A percentile compares a stretch with the other conserved stretches of the same genome.
phyloP scores from a whole-genome alignment of 352 stramenopile species.

The Halophytophthora polymorphica region DNA sequence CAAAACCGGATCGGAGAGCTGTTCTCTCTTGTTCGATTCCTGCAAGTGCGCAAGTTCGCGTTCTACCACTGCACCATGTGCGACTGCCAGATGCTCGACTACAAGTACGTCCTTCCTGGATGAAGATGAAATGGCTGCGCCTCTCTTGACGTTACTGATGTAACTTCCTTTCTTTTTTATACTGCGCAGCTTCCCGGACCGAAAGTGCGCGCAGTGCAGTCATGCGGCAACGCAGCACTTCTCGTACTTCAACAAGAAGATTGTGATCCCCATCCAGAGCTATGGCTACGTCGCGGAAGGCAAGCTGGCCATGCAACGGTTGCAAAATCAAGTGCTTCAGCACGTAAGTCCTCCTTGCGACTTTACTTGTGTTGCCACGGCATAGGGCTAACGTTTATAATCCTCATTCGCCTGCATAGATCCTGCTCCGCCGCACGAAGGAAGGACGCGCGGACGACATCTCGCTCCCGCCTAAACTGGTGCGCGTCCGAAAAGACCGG shows the following conservation, averaged over 20 bases:
- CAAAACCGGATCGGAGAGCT: conserved; percentile 94
- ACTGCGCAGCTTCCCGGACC: conserved; percentile 51
- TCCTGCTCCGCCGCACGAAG: conserved; percentile 97
- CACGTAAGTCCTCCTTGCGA: conserved; percentile 67
- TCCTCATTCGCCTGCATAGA: conserved; percentile 39
- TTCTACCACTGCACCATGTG: conserved; percentile 97
- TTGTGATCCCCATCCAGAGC: conserved; percentile 98
- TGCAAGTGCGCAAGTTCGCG: conserved; percentile 96
- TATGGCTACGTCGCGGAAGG: conserved; percentile 93
- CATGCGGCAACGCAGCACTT: conserved; percentile 96
- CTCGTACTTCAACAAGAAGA: conserved; percentile 98
- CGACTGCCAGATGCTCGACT: conserved; percentile 96
- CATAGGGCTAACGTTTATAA: not conserved
- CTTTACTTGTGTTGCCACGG: not conserved
- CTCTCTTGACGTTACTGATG: conserved; percentile 16
- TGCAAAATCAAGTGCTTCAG: conserved; percentile 93
- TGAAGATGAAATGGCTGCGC: not conserved
- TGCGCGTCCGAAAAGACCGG: conserved; percentile 82
- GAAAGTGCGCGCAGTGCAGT: conserved; percentile 90
- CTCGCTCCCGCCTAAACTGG: conserved; percentile 82
- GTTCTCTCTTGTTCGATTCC: conserved; percentile 97
- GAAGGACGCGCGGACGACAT: conserved; percentile 96
- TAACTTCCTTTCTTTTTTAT: not conserved
- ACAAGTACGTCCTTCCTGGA: conserved; percentile 64
- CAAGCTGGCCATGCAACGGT: conserved; percentile 93